Percentiles rank a stretch among this genome's conserved stretches.
Conservation (phyloP, 2,329 filamentous ascomycete genomes). For the Didymella keratinophila region DNA sequence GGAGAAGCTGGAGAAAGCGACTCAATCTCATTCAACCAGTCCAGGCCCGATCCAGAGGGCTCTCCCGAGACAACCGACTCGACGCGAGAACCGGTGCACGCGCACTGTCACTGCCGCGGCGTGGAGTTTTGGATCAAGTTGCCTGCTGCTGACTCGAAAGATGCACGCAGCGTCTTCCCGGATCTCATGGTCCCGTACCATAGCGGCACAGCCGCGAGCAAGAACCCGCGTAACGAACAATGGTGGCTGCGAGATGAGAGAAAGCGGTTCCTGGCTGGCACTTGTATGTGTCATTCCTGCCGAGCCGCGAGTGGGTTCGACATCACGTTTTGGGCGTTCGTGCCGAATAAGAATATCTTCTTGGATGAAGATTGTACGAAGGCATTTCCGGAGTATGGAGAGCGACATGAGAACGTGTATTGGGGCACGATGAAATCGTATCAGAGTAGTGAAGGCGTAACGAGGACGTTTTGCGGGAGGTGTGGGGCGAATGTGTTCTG, state of each 20-base stretch:
- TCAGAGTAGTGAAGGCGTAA: neutral
- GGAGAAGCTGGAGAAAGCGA: neutral
- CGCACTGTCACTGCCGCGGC: neutral
- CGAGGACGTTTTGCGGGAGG: neutral
- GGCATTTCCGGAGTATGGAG: neutral
- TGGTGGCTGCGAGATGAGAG: neutral
- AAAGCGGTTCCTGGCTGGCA: neutral
- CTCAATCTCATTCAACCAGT: neutral
- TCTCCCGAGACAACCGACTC: too few species aligned
- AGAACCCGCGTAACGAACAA: neutral
- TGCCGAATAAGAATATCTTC: neutral
- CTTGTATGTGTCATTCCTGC: neutral
- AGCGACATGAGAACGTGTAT: neutral
- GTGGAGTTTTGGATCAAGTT: neutral
- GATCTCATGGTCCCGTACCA: neutral
- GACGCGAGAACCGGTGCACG: neutral
- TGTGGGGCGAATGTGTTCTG: neutral
- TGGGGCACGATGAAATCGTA: neutral
- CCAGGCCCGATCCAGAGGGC: too few species aligned
- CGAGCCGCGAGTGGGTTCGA: neutral
- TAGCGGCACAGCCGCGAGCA: neutral
- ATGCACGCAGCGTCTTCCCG: neutral
- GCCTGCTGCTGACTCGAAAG: neutral
- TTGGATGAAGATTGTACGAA: neutral
- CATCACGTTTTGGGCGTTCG: neutral